phyloP scores from a whole-genome alignment of 805 yeast genomes.

The Nakazawaea molendinolei region DNA sequence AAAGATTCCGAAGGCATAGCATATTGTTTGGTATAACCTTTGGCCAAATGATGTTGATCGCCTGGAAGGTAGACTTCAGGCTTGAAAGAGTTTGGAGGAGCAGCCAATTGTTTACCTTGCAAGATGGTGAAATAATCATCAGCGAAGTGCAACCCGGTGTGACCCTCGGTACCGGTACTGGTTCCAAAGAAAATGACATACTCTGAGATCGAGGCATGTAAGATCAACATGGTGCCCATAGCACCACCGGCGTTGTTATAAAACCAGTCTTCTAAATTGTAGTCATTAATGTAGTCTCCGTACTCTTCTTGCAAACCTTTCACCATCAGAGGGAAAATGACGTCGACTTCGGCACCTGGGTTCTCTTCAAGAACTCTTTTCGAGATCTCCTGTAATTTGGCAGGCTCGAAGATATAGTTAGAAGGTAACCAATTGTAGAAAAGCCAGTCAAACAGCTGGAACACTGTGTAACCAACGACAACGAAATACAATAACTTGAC shows the following conservation, averaged over 20 bases:
- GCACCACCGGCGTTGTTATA: conserved; percentile 99
- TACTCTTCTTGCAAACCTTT: conserved; percentile 53
- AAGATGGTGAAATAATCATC: conserved; percentile 94
- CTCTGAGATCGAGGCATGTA: conserved; percentile 92
- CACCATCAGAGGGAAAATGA: conserved; percentile 56
- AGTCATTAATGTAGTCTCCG: conserved; percentile 67
- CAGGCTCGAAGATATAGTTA: conserved; percentile 65
- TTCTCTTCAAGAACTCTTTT: conserved; percentile 45
- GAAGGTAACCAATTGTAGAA: conserved; percentile 64
- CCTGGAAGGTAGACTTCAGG: conserved; percentile 84
- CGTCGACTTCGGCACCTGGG: conserved; percentile 54
- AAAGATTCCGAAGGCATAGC: conserved; percentile 74
- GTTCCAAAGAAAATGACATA: conserved; percentile 91
- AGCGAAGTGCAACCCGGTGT: conserved; percentile 93
- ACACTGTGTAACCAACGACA: background rate
- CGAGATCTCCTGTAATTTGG: conserved; percentile 50
- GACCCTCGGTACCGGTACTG: conserved; percentile 94
- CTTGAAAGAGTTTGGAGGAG: conserved; percentile 50
- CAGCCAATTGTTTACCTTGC: conserved; percentile 72
- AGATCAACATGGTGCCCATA: conserved; percentile 92
- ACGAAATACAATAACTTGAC: background rate
- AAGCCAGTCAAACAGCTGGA: conserved; percentile 27
- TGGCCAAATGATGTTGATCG: conserved; percentile 69
- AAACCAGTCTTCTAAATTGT: conserved; percentile 81
- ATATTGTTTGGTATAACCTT: conserved; percentile 79